phyloP scores from a whole-genome alignment of 2,329 filamentous ascomycete genomes.

The Coccinonectria pachysandricola region DNA sequence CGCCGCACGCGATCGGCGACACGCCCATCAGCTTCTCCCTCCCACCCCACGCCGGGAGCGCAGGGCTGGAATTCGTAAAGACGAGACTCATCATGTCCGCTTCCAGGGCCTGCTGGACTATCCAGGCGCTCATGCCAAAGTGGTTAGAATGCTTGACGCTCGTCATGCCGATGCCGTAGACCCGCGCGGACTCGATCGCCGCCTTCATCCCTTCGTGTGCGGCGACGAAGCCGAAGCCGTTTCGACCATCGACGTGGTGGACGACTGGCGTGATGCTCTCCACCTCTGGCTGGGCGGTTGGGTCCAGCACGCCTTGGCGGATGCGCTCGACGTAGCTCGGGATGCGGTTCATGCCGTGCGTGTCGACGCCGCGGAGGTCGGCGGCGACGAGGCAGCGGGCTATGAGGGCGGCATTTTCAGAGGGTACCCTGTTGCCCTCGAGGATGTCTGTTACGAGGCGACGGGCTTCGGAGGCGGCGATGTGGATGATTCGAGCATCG shows the following conservation, averaged over 20 bases:
- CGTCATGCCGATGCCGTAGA: slow-evolving; percentile 65
- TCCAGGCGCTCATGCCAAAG: slow-evolving; percentile 75
- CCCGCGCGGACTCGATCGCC: slow-evolving; percentile 55
- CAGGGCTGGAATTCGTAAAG: slow-evolving; percentile 63
- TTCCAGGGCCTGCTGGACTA: slow-evolving; percentile 68
- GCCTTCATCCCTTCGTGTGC: slow-evolving; percentile 55
- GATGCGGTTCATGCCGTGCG: slow-evolving; percentile 66
- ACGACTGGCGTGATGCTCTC: slow-evolving; percentile 59
- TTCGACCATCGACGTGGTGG: slow-evolving; percentile 55
- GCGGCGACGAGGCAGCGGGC: slow-evolving; percentile 62
- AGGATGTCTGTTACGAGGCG: slow-evolving; percentile 46
- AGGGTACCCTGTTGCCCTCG: slow-evolving; percentile 48
- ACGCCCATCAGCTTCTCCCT: slow-evolving; percentile 61
- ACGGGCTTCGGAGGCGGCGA: slow-evolving; percentile 29
- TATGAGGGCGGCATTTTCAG: slow-evolving; percentile 48
- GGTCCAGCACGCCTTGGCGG: slow-evolving; percentile 52
- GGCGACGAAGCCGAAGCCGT: slow-evolving; percentile 67
- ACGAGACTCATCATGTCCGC: slow-evolving; percentile 59
- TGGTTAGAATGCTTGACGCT: slow-evolving; percentile 69
- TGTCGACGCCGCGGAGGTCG: slow-evolving; percentile 70
- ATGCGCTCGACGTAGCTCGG: slow-evolving; percentile 69
- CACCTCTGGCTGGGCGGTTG: slow-evolving; percentile 24
- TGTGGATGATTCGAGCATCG: slow-evolving; percentile 14
- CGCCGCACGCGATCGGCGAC: slow-evolving; percentile 65
- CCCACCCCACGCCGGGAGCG: slow-evolving; percentile 61